phyloP scores from a whole-genome alignment of 1,139 yeast species.

The Pichia sp. region DNA sequence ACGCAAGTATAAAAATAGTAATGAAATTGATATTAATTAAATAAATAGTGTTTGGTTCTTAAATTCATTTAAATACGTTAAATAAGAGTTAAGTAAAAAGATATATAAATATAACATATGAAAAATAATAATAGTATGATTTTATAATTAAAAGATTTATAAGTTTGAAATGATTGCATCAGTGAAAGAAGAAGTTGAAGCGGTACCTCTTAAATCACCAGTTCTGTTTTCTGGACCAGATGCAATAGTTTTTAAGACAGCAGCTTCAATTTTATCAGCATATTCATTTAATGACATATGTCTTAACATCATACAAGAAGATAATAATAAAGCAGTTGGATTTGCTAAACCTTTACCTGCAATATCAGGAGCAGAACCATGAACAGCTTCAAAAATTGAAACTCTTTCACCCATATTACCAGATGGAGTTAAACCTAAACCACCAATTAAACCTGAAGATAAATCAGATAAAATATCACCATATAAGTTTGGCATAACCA shows the following conservation, averaged over 20 bases:
- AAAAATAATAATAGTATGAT: not conserved
- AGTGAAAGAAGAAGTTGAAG: constrained; percentile 84
- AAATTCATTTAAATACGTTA: too few relatives aligned
- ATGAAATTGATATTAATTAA: too few relatives aligned
- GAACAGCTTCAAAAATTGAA: constrained; percentile 97
- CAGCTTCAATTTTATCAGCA: constrained; percentile 80
- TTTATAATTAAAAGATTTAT: constrained; percentile 25
- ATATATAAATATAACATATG: not conserved
- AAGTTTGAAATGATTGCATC: constrained; percentile 64
- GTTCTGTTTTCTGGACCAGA: constrained; percentile 93
- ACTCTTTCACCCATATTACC: constrained; percentile 99
- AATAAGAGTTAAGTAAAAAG: not conserved
- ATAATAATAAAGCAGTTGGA: constrained; percentile 94
- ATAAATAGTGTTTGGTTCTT: too few relatives aligned
- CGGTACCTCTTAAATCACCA: constrained; percentile 91
- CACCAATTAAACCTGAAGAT: constrained; percentile 96
- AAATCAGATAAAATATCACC: constrained; percentile 98
- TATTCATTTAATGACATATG: constrained; percentile 84
- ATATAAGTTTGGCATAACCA: constrained; percentile 99
- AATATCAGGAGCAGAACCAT: constrained; percentile 98
- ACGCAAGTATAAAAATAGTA: too few relatives aligned
- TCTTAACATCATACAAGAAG: constrained; percentile 98
- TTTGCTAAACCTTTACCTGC: constrained; percentile 98
- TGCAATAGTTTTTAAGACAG: constrained; percentile 89
- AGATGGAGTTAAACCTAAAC: constrained; percentile 96